Base-by-base conservation (phyloP, 164 flowering plant species). In the Kingdonia uniflora region DNA sequence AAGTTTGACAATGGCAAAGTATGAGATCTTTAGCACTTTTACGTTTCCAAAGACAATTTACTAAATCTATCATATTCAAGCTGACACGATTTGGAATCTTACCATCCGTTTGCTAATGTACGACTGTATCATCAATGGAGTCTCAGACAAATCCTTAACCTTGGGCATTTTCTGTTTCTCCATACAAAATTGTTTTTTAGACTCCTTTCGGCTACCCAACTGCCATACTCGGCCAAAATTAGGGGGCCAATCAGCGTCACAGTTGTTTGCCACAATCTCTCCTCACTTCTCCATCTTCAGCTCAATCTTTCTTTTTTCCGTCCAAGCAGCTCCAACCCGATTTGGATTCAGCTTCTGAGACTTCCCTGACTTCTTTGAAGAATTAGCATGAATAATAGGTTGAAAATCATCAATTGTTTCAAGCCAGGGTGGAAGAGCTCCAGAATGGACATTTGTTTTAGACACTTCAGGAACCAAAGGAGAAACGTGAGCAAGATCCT, bases 221-320 rank as follows among this genome's bases (percentile, higher is more conserved):
- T 92, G 95, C 98, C 98, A 88, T 54, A 92, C 94, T 56, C 98
- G 63, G 48, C 96, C 96, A 73, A 92, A 92, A 70, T 88, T 81
- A 37, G 96, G 96, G 54, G 87, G 98, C 96, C 96, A 92, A 56
- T 72, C 68, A 41, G 76, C 76, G 71, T 75, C 79, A 65, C n/a
- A 70, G 23, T 59, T 57, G 47, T 55, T 68, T 16, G 68, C 14
- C 14, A 72, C 73, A 51, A 68, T 41, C 68, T 80, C 85, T 62
- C 98, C 95, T 51, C 78, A 75, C 66, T 71, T 87, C 74, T 92
- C 98, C 87, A 71, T 68, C 72, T 87, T 85, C 68, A 92, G 29
- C 69, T 89, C 92, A 46, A 68, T 61, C 77, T 79, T 84, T 67
- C 99, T 71, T 66, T 64, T 88, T 60, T 92, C 98, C 53, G 96